These are phyloP conservation scores for Chaetoceros muelleri DNA, from an alignment of 108 stramenopile species.

Conservation along the genomic window DNA sequence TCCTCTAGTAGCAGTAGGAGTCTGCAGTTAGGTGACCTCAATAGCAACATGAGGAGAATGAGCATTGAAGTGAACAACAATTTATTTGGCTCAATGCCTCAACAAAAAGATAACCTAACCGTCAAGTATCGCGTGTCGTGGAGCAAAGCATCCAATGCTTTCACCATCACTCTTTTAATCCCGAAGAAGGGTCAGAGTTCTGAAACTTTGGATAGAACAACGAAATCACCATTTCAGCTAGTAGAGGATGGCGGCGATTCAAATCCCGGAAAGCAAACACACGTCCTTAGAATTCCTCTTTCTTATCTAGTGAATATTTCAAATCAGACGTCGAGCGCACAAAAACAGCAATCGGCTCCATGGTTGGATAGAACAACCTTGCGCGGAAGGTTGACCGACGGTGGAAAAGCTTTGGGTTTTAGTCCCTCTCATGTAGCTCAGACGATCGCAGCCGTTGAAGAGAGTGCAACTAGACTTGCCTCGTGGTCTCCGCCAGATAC, in stretches of 20 bases:
- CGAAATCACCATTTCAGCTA: neutral
- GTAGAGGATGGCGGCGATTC: neutral
- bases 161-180: neutral
- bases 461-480: neutral
- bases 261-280: neutral
- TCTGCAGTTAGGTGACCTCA: neutral
- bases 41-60: neutral
- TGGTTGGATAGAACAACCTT: neutral
- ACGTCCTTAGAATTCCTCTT: neutral
- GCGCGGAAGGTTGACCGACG: neutral
- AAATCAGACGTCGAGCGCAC: neutral
- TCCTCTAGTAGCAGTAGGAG: neutral
- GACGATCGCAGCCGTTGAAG: neutral
- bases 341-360: neutral
- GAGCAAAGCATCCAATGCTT: neutral
- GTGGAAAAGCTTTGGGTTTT: neutral
- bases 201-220: no score
- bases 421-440: neutral
- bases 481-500: neutral
- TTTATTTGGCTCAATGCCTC: neutral
- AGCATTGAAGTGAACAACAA: neutral
- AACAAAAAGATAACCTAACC: neutral
- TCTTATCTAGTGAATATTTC: neutral
- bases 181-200: neutral
- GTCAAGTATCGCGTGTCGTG: neutral